A percentile compares a stretch with the other conserved stretches of the same genome.
These are phyloP conservation scores for Aspergillus awamori DNA, from an alignment of 2,329 filamentous ascomycete genomes.

Conservation along the genomic window DNA sequence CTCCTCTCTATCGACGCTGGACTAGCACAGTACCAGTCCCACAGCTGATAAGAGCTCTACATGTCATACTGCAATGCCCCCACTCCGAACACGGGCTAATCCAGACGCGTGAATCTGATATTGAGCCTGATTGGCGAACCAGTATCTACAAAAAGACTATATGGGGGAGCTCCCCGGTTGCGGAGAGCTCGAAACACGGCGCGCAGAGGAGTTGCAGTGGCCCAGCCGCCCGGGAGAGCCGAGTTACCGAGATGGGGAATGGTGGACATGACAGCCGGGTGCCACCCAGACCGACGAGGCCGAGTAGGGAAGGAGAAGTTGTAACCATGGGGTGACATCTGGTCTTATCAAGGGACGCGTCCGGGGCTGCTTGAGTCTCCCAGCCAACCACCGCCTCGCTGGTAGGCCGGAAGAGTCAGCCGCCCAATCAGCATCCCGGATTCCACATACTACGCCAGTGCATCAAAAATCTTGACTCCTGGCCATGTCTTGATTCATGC, in stretches of 20 bases:
- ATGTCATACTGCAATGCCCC: neutral
- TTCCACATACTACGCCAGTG: neutral
- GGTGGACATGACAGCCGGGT: neutral
- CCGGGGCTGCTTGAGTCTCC: neutral
- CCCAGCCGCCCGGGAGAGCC: neutral
- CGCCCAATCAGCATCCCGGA: neutral
- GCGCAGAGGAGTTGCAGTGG: neutral
- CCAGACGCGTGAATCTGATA: neutral
- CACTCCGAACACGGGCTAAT: neutral
- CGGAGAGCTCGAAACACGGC: neutral
- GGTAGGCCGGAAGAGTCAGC: neutral
- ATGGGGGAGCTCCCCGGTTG: neutral
- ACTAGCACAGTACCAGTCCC: neutral
- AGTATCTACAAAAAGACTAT: neutral
- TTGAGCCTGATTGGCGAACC: neutral
- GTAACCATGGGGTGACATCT: conserved; percentile 4
- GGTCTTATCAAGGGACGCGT: neutral
- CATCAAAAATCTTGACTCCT: neutral
- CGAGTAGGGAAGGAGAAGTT: neutral
- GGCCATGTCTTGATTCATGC: neutral
- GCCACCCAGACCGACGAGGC: neutral
- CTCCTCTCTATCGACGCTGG: neutral
- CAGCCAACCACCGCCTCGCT: neutral
- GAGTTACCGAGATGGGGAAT: neutral
- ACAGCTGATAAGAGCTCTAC: neutral